Conservation (phyloP, 73 alveolate genomes). For the Paramecium primaurelia region DNA sequence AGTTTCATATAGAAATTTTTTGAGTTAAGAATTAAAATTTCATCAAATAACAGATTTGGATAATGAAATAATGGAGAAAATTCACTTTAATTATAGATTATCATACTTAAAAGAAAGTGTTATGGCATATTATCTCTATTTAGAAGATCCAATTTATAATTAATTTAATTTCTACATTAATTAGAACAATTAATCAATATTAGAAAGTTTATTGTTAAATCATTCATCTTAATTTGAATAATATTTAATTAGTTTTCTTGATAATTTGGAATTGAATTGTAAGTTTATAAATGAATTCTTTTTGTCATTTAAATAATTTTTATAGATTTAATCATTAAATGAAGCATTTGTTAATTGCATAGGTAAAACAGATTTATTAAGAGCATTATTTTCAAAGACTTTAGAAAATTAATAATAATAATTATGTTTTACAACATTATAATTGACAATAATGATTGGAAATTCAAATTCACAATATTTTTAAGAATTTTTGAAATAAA, state of each 20-base stretch:
- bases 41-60: not conserved
- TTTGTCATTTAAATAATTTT: not conserved
- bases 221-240: not conserved
- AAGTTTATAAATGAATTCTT: conserved; percentile 16
- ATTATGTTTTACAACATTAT: not conserved
- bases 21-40: not conserved
- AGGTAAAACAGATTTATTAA: not conserved
- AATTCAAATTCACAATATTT: not conserved
- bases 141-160: conserved; percentile 30
- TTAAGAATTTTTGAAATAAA: not conserved
- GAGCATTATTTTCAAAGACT: not conserved
- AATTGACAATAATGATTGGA: not conserved
- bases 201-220: not conserved
- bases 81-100: conserved; percentile 32
- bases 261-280: not conserved
- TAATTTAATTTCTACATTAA: not conserved
- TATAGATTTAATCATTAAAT: not conserved
- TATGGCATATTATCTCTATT: conserved; percentile 37
- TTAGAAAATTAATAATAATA: not conserved
- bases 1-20: not conserved
- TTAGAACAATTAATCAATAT: not conserved
- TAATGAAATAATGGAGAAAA: not conserved
- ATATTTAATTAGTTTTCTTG: not conserved
- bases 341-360: not conserved
- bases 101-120: conserved; percentile 35